phyloP scores from a whole-genome alignment of 352 stramenopile genomes.

The Poterioochromonas sp. region DNA sequence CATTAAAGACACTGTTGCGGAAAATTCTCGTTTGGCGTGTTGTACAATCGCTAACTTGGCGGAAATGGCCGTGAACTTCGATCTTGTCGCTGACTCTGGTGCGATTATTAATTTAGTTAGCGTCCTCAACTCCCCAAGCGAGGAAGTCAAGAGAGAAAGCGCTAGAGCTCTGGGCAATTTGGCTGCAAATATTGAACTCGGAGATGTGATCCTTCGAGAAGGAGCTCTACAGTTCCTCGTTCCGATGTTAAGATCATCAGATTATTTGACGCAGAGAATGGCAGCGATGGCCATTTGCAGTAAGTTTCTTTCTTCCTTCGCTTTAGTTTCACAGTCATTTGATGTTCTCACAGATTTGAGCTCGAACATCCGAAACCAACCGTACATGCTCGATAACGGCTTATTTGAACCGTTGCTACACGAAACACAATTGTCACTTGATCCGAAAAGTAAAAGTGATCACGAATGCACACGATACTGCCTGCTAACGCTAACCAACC shows the following conservation, averaged over 20 bases:
- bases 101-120: slow-evolving; percentile 72
- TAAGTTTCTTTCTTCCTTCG: background rate
- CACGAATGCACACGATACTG: slow-evolving; percentile 88
- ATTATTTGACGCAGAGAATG: slow-evolving; percentile 84
- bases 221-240: slow-evolving; percentile 70
- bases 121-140: slow-evolving; percentile 58
- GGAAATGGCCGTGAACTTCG: slow-evolving; percentile 84
- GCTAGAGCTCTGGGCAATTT: slow-evolving; percentile 83
- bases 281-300: slow-evolving; percentile 88
- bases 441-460: slow-evolving; percentile 78
- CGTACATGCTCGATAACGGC: slow-evolving; percentile 62
- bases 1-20: slow-evolving; percentile 56
- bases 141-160: slow-evolving; percentile 78
- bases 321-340: slow-evolving; percentile 65
- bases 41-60: slow-evolving; percentile 87
- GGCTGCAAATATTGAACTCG: slow-evolving; percentile 86
- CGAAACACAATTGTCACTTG: slow-evolving; percentile 72
- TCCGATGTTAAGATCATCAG: slow-evolving; percentile 69
- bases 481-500: slow-evolving; percentile 81
- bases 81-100: slow-evolving; percentile 69
- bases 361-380: slow-evolving; percentile 27
- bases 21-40: slow-evolving; percentile 77
- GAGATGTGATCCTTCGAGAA: slow-evolving; percentile 73
- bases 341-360: background rate
- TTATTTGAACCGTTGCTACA: slow-evolving; percentile 74